phyloP scores from a whole-genome alignment of 2,329 filamentous ascomycete species.

The Colletotrichum cordylinicola region DNA sequence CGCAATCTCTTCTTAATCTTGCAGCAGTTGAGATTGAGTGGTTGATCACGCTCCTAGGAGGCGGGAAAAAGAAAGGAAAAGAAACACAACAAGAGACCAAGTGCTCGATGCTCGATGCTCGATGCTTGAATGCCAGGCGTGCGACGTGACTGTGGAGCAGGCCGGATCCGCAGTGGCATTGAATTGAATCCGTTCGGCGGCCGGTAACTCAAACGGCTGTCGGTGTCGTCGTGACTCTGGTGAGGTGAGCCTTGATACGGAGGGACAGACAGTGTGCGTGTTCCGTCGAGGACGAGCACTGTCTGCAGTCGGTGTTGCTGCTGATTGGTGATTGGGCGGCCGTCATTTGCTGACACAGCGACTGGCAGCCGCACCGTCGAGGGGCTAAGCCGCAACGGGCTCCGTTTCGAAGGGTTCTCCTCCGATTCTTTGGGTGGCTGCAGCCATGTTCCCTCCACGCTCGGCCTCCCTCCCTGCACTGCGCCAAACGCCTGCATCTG shows the following conservation, averaged over 20 bases:
- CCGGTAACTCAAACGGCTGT: background rate
- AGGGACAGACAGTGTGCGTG: background rate
- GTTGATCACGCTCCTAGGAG: background rate
- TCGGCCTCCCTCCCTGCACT: background rate
- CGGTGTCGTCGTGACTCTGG: background rate
- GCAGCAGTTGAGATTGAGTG: background rate
- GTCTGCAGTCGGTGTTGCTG: background rate
- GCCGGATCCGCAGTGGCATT: conserved; percentile 9
- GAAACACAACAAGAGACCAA: background rate
- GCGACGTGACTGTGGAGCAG: background rate
- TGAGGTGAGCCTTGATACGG: too few species aligned
- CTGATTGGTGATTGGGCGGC: background rate
- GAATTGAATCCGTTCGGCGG: background rate
- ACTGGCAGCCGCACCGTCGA: background rate
- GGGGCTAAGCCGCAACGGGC: background rate
- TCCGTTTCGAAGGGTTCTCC: background rate
- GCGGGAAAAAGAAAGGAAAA: background rate
- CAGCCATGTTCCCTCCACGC: background rate
- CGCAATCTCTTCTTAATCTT: background rate
- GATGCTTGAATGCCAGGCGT: background rate
- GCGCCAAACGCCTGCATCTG: background rate
- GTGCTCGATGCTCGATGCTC: background rate
- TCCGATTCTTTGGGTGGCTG: background rate
- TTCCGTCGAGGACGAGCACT: background rate
- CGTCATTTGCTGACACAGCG: background rate